Percentiles rank a stretch among this genome's conserved stretches.
phyloP scores from a whole-genome alignment of 129 eudicot genomes.

The Solidago caesia region DNA sequence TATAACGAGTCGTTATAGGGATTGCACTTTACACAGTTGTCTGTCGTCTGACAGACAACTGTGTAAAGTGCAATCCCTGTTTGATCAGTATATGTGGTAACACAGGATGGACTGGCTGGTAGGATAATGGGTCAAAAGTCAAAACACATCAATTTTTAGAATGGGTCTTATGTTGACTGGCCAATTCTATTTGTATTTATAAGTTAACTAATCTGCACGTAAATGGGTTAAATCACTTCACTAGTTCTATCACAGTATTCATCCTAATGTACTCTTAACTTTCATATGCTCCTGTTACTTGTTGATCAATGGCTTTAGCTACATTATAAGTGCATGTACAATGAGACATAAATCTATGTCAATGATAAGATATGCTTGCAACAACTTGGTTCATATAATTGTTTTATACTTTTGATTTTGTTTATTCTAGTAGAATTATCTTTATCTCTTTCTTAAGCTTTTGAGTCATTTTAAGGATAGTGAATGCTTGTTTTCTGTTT shows the following conservation, averaged over 20 bases:
- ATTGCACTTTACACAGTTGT: too few relatives aligned
- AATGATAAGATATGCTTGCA: not conserved
- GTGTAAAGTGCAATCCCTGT: too few relatives aligned
- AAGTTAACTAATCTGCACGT: not conserved
- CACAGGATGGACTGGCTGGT: too few relatives aligned
- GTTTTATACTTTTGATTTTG: too few relatives aligned
- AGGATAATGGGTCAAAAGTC: not conserved
- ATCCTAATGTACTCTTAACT: not conserved
- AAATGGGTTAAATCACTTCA: not conserved
- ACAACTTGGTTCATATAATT: not conserved
- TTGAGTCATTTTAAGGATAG: not conserved
- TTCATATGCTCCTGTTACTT: not conserved
- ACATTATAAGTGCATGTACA: not conserved
- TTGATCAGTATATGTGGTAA: too few relatives aligned
- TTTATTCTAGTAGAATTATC: too few relatives aligned
- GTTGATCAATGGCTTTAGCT: not conserved
- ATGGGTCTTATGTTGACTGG: not conserved
- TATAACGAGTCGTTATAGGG: too few relatives aligned
- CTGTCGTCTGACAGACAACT: too few relatives aligned
- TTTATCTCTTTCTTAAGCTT: too few relatives aligned
- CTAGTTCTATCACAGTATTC: not conserved
- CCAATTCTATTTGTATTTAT: too few relatives aligned
- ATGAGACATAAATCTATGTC: not conserved
- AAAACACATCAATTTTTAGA: too few relatives aligned
- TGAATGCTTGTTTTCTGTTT: slow-evolving; percentile 7